Evolutionary conservation across 768 basidiomycete species (phyloP).

Genomic region (Auricularia auricula-judae): DNA sequence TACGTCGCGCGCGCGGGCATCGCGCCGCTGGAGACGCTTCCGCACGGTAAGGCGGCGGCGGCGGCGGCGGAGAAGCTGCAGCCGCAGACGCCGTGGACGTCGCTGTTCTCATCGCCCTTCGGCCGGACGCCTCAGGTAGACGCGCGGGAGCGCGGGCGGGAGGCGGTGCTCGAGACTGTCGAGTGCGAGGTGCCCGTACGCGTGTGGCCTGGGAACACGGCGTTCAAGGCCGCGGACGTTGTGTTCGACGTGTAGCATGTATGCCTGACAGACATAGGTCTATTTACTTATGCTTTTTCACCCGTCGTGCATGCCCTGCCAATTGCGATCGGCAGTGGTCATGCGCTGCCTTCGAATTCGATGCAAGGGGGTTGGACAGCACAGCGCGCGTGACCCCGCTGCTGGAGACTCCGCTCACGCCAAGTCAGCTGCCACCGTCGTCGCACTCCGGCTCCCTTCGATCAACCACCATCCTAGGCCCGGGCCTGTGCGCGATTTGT

Average conservation of each 20-base stretch:
- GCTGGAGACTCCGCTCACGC: neutral
- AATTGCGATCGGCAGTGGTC: neutral
- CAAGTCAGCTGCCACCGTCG: neutral
- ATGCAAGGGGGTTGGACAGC: neutral
- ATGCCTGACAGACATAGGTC: too few species aligned
- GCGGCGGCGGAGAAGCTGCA: neutral
- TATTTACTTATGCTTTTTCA: too few species aligned
- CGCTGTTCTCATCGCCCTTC: neutral
- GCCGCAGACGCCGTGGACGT: neutral
- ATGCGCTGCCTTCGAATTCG: neutral
- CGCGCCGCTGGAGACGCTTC: constrained; percentile 31
- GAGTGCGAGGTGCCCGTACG: constrained; percentile 88
- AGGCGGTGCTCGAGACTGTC: constrained; percentile 71
- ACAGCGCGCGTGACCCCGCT: neutral
- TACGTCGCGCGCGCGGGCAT: constrained; percentile 50
- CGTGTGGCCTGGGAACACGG: constrained; percentile 85
- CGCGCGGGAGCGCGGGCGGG: constrained; percentile 41
- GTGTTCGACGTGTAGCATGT: constrained; percentile 53
- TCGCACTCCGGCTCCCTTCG: neutral
- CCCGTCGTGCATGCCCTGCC: neutral
- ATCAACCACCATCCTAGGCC: neutral
- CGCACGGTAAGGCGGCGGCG: neutral
- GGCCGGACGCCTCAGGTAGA: constrained; percentile 19
- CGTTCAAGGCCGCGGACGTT: constrained; percentile 68
- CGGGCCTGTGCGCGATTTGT: too few species aligned